Percentiles rank a stretch among this genome's conserved stretches.
phyloP scores from a whole-genome alignment of 495 filamentous ascomycete species.

The Podospora pseudoanserina region DNA sequence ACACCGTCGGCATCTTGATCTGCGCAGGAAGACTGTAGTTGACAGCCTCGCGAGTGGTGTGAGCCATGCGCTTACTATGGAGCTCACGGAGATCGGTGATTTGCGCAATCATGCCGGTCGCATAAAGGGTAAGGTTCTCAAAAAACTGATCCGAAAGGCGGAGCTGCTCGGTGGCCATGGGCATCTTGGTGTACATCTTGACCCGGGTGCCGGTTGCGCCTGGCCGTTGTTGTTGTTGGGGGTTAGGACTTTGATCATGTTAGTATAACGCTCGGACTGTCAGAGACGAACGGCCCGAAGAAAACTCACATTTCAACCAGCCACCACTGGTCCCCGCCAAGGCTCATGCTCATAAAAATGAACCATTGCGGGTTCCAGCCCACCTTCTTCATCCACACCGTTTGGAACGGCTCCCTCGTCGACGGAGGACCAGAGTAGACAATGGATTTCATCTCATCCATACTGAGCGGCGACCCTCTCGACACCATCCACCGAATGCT shows the following conservation, averaged over 20 bases:
- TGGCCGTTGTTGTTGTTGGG: slow-evolving; percentile 13
- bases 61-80: slow-evolving; percentile 33
- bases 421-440: slow-evolving; percentile 43
- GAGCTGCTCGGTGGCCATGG: slow-evolving; percentile 35
- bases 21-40: slow-evolving; percentile 30
- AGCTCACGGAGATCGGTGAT: slow-evolving; percentile 44
- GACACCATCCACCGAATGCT: slow-evolving; percentile 60
- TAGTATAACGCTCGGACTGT: neutral
- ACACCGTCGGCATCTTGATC: slow-evolving; percentile 44
- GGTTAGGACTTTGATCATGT: neutral
- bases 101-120: slow-evolving; percentile 42
- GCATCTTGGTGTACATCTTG: slow-evolving; percentile 34
- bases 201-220: slow-evolving; percentile 25
- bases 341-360: slow-evolving; percentile 62
- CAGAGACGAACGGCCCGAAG: neutral
- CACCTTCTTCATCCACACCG: slow-evolving; percentile 60
- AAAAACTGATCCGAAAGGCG: slow-evolving; percentile 39
- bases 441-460: slow-evolving; percentile 56
- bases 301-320: slow-evolving; percentile 58
- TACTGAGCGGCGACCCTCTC: slow-evolving; percentile 47
- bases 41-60: slow-evolving; percentile 23
- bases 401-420: slow-evolving; percentile 50
- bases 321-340: slow-evolving; percentile 76
- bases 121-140: slow-evolving; percentile 38
- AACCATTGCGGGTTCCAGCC: slow-evolving; percentile 66